Evolutionary conservation across 2,329 filamentous ascomycete species (phyloP), one percentile per base, ranked within the genome.

Genomic region (Ilyonectria mors-panacis): DNA sequence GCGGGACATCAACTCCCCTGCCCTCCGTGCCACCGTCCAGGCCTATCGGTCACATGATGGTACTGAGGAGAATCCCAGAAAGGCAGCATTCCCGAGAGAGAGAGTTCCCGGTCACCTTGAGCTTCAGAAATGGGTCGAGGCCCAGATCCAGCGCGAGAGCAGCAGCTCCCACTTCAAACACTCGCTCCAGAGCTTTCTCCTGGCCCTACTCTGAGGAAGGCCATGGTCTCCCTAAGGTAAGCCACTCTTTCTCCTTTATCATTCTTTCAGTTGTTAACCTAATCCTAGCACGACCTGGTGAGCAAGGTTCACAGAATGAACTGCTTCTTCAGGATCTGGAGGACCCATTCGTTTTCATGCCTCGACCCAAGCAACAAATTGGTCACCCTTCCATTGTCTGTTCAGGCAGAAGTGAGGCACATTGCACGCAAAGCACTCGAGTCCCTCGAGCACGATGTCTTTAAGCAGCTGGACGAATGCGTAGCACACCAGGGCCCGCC

Each of bases 241-340:
- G 76, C 76, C 26, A 73, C 76, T 37, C 35, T 23, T 39, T 35
- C 47, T 55, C 37, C 28, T 65, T 58, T 17, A 7, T 50, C 35
- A 33, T 19, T 26, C 17, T 45, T 30, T 48, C 23, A 37, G 66
- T 28, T 44, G 63, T 69, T 78, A 68, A 78, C 67, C 53, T 9
- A 23, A n/a, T 59, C 26, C 48, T 71, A 85, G 83, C 78, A 81
- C 67, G 76, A 79, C 30, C 78, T 86, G 30, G 80, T 85, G 17
- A 76, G 74, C 51, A 81, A 82, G 66, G 82, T 86, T 42, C 81
- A 85, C 66, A 78, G 79, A 57, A 81, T 87, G 78, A 83, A 83
- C 68, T 85, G 83, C 76, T 83, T 86, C 78, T 86, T 85, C 74
- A 82, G 79, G 66, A 85, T 87, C 68, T 86, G 82, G 84, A 82